Base-by-base conservation (phyloP, 2,329 filamentous ascomycete species). In the Nigrospora oryzae region DNA sequence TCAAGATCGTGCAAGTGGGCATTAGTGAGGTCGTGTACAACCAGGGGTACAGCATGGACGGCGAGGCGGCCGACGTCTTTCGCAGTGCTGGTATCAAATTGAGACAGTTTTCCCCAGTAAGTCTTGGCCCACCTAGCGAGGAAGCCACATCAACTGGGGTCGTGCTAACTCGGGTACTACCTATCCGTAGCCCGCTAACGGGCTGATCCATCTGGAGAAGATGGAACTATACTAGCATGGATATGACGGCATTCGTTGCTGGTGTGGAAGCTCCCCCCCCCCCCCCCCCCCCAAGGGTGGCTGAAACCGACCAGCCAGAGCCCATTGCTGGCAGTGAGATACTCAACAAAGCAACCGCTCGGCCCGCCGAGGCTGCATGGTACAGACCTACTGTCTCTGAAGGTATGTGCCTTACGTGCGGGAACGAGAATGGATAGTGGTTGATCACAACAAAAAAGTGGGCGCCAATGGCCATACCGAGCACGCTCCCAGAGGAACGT, bases 1-100 rank as follows among this genome's bases (percentile, higher is more conserved):
- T 98, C 70, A 98, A 98, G 71, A 97, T 98, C 58, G 87, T 89
- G 17, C 93, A 98, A 68, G 89, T 97, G 8, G 93, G 93, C 15
- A 95, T 98, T 53, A 81, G 79, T 36, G 93, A 98, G 71, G 93
- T 98, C 13, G 90, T 98, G 13, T 98, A 95, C 58, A 90, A 82
- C 52, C 85, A 94, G 60, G 82, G 86, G 23, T 98, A 98, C 63
- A 91, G 91, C 62, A 96, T 98, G 84, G 93, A 98, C 59, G 78
- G 72, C 36, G 81, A 88, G 63, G 86, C 89, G 34, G 89, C 90
- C 10, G 77, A 79, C 42, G 85, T 98, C 28, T 86, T 98, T 53
- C 71, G 79, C 46, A 81, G 89, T 62, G 89, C 89, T 7, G 91
- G 91, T 1, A 86, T 97, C 15, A 79, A 76, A 49, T 67, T 98